These are phyloP conservation scores for Apiospora rasikravindrae DNA, from an alignment of 2,329 filamentous ascomycete genomes.

Conservation along the genomic window DNA sequence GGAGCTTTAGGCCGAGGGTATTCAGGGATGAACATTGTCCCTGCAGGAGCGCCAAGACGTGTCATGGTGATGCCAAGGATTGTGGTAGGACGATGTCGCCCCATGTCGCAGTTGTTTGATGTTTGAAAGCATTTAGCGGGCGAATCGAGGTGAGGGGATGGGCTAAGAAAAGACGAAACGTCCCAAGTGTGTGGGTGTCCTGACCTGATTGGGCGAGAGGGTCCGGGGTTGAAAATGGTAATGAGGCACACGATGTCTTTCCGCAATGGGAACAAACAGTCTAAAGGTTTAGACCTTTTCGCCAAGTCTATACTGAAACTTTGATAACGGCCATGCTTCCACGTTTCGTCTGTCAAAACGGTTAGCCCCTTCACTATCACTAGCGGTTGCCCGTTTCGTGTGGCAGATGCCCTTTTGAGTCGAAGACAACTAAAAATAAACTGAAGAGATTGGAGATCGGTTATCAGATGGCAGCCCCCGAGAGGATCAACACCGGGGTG, in stretches of 20 bases:
- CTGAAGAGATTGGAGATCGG: not conserved
- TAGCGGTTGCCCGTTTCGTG: not conserved
- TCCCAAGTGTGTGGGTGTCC: not conserved
- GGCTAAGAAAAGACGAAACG: not conserved
- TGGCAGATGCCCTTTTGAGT: not conserved
- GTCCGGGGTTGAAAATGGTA: not conserved
- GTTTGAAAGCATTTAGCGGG: conserved; percentile 1
- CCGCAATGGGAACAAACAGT: not conserved
- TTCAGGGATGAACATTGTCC: not conserved
- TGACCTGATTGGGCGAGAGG: not conserved
- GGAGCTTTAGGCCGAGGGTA: not conserved
- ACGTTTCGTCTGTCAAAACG: not conserved
- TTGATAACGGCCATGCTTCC: not conserved
- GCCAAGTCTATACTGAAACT: not conserved
- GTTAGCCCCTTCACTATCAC: not conserved
- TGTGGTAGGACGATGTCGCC: not conserved
- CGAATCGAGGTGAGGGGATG: not conserved
- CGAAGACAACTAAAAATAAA: conserved; percentile 4
- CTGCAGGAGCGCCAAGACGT: not conserved
- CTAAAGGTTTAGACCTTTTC: not conserved
- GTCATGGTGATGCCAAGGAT: not conserved
- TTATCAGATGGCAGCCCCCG: not conserved
- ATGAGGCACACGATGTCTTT: not conserved
- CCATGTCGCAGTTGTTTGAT: not conserved
- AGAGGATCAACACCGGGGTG: not conserved